phyloP scores from a whole-genome alignment of 169 alveolate genomes.

The Sarcocystis neurona region DNA sequence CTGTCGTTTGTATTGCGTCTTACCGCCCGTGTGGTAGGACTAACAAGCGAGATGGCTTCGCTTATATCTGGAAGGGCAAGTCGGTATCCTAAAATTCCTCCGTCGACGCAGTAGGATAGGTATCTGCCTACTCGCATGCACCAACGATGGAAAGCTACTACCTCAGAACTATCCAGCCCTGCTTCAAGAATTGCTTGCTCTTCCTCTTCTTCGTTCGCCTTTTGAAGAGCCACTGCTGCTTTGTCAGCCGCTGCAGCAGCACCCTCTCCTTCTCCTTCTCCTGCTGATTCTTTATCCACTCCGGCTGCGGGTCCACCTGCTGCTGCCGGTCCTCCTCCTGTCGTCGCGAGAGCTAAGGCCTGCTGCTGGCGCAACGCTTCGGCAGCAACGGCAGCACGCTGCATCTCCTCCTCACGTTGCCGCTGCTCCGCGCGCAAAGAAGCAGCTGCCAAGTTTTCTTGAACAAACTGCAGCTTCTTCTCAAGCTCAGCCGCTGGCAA shows the following conservation, averaged over 20 bases:
- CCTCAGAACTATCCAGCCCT: not conserved
- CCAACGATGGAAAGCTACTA: slow-evolving; percentile 32
- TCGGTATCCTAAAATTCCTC: slow-evolving; percentile 11
- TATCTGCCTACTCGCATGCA: slow-evolving; percentile 16
- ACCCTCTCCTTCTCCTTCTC: not conserved
- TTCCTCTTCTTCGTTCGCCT: slow-evolving; percentile 11
- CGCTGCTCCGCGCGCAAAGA: too few species aligned
- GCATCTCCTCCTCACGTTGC: too few species aligned
- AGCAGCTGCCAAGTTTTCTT: too few species aligned
- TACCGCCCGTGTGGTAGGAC: slow-evolving; percentile 13
- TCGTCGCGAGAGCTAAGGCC: not conserved
- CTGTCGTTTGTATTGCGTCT: not conserved
- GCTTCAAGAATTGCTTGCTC: not conserved
- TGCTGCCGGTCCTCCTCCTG: not conserved
- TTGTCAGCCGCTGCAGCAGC: not conserved
- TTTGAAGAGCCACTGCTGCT: too few species aligned
- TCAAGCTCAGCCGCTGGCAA: too few species aligned
- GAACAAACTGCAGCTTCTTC: too few species aligned
- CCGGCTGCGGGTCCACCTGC: not conserved
- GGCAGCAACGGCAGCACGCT: too few species aligned
- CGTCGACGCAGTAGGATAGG: slow-evolving; percentile 31
- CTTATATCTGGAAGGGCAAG: slow-evolving; percentile 20
- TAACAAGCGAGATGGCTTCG: slow-evolving; percentile 37
- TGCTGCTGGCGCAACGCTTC: too few species aligned
- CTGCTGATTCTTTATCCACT: not conserved